Conservation (phyloP, 2,329 filamentous ascomycete species). For the Cercospora sp. region DNA sequence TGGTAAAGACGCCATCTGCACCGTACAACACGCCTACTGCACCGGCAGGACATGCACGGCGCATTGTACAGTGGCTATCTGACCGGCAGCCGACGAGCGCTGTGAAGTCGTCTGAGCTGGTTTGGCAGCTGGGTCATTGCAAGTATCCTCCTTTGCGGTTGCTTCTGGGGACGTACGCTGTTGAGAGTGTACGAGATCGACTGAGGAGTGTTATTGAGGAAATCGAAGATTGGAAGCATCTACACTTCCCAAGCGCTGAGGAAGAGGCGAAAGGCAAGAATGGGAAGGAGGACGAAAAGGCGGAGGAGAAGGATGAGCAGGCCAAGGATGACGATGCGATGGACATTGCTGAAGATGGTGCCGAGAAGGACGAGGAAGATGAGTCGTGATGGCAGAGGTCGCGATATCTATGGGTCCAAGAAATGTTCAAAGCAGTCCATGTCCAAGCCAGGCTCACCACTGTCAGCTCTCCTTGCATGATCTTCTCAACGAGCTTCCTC, state of each 20-base stretch:
- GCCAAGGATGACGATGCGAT: conserved; percentile 26
- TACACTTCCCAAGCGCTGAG: conserved; percentile 39
- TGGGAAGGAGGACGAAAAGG: conserved; percentile 23
- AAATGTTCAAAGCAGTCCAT: background rate
- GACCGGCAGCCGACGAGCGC: conserved; percentile 90
- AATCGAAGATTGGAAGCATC: conserved; percentile 45
- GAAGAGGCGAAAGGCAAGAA: conserved; percentile 31
- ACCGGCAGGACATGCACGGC: conserved; percentile 81
- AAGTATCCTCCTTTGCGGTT: conserved; percentile 86
- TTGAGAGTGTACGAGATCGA: conserved; percentile 91
- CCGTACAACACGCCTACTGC: conserved; percentile 76
- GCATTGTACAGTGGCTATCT: conserved; percentile 92
- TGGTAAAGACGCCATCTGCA: conserved; percentile 81
- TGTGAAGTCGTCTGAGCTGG: conserved; percentile 86
- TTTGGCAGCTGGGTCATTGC: conserved; percentile 93
- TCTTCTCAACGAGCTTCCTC: background rate
- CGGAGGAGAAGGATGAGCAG: conserved; percentile 29
- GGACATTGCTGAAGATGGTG: conserved; percentile 6
- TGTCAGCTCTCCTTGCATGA: no score
- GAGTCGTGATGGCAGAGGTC: background rate
- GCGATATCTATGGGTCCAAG: background rate
- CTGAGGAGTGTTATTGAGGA: conserved; percentile 91
- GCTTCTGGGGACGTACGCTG: conserved; percentile 88
- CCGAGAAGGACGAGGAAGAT: background rate
- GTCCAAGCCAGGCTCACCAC: background rate